These are phyloP conservation scores for Ustilago cynodontis DNA, from an alignment of 1,284 basidiomycete species.

Conservation along the genomic window DNA sequence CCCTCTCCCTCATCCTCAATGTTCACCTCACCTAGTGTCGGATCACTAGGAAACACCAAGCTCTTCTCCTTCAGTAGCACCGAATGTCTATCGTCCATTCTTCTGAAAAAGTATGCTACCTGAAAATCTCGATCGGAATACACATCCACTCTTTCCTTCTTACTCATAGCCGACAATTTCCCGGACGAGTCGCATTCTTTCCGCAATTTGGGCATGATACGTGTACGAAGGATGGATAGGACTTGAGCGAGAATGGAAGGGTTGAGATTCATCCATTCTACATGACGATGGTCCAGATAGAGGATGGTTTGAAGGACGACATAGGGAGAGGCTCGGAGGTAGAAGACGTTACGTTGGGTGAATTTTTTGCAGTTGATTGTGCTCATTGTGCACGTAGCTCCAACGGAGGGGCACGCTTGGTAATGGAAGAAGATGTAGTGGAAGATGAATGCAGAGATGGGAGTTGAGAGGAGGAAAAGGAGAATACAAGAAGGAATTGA, in stretches of 20 bases:
- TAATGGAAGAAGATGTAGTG: background rate
- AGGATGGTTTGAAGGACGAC: constrained; percentile 70
- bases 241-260: constrained; percentile 53
- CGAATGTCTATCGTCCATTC: constrained; percentile 67
- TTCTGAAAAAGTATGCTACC: constrained; percentile 71
- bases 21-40: constrained; percentile 40
- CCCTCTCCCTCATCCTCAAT: constrained; percentile 51
- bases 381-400: constrained; percentile 18
- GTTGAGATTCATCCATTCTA: constrained; percentile 70
- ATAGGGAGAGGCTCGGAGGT: constrained; percentile 69
- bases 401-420: background rate
- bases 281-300: constrained; percentile 70
- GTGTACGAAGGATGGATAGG: constrained; percentile 62
- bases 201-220: constrained; percentile 67
- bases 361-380: constrained; percentile 41
- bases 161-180: constrained; percentile 61
- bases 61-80: constrained; percentile 67
- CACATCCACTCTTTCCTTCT: constrained; percentile 69
- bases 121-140: constrained; percentile 66
- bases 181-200: constrained; percentile 62
- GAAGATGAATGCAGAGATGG: too few relatives aligned
- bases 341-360: constrained; percentile 68
- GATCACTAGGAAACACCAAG: constrained; percentile 39
- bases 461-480: background rate
- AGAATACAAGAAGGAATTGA: background rate